phyloP scores from a whole-genome alignment of 441 rosid genomes.

The Populus hybrid region DNA sequence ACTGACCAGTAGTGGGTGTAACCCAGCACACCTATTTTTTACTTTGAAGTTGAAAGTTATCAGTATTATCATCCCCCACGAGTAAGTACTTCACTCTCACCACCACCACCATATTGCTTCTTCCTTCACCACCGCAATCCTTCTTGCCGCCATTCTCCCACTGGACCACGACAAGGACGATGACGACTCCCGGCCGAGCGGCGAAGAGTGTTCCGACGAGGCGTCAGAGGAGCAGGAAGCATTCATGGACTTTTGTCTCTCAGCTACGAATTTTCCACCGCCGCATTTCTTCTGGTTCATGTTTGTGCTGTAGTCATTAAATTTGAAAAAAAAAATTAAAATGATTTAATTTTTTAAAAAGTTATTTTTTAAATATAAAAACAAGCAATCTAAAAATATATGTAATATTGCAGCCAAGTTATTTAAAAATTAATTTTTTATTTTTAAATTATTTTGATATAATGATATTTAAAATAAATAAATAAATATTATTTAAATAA shows the following conservation, averaged over 20 bases:
- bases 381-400: too few species aligned
- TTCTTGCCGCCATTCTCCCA: conserved; percentile 27
- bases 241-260: conserved; percentile 49
- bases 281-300: conserved; percentile 22
- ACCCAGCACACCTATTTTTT: conserved; percentile 82
- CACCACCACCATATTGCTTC: conserved; percentile 10
- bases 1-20: conserved; percentile 62
- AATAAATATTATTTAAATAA: too few species aligned
- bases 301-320: too few species aligned
- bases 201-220: conserved; percentile 53
- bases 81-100: conserved; percentile 31
- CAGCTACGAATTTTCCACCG: conserved; percentile 28
- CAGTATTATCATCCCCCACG: conserved; percentile 47
- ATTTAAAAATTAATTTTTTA: too few species aligned
- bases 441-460: too few species aligned
- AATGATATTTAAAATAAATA: too few species aligned
- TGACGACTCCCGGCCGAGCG: conserved; percentile 6
- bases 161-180: conserved; percentile 39
- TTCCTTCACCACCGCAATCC: conserved; percentile 29
- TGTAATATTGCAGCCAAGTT: too few species aligned
- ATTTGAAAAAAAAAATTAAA: too few species aligned
- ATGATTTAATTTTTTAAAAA: too few species aligned
- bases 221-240: conserved; percentile 83
- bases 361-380: too few species aligned
- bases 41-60: conserved; percentile 45